These are phyloP conservation scores for Ophidiomyces ophidiicola DNA, from an alignment of 2,329 filamentous ascomycete genomes.

Conservation along the genomic window DNA sequence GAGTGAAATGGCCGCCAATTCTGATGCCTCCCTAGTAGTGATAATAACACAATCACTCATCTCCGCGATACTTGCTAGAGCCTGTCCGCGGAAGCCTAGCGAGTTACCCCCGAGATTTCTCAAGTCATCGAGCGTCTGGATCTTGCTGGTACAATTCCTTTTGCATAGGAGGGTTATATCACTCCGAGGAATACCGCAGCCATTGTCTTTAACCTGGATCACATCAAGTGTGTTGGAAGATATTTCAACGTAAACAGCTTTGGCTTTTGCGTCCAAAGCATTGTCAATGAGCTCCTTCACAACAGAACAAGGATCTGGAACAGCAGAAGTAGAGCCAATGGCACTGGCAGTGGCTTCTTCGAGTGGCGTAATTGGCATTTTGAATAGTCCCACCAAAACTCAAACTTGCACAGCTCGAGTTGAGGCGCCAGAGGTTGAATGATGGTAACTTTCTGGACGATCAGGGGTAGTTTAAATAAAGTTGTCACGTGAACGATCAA, in stretches of 20 bases:
- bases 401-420: not conserved
- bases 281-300: slow-evolving; percentile 58
- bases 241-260: slow-evolving; percentile 47
- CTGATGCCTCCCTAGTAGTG: slow-evolving; percentile 46
- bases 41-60: slow-evolving; percentile 43
- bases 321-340: slow-evolving; percentile 46
- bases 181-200: slow-evolving; percentile 46
- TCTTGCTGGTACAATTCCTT: slow-evolving; percentile 53
- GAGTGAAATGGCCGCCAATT: slow-evolving; percentile 41
- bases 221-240: slow-evolving; percentile 46
- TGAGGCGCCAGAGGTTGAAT: not conserved
- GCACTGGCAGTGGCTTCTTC: slow-evolving; percentile 35
- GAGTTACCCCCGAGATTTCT: slow-evolving; percentile 42
- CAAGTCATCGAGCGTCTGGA: slow-evolving; percentile 45
- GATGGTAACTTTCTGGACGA: not conserved
- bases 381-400: not conserved
- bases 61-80: slow-evolving; percentile 49
- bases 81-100: slow-evolving; percentile 54
- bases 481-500: not conserved
- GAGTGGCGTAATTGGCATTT: slow-evolving; percentile 38
- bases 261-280: slow-evolving; percentile 51
- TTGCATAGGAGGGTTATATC: slow-evolving; percentile 46
- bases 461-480: slow-evolving; percentile 1
- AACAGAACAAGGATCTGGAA: slow-evolving; percentile 45
- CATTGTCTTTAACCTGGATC: slow-evolving; percentile 54